Percentiles rank a stretch among this genome's conserved stretches.
Evolutionary conservation across 2,329 filamentous ascomycete genomes (phyloP).

Genomic region (Aspergillus carbonarius): DNA sequence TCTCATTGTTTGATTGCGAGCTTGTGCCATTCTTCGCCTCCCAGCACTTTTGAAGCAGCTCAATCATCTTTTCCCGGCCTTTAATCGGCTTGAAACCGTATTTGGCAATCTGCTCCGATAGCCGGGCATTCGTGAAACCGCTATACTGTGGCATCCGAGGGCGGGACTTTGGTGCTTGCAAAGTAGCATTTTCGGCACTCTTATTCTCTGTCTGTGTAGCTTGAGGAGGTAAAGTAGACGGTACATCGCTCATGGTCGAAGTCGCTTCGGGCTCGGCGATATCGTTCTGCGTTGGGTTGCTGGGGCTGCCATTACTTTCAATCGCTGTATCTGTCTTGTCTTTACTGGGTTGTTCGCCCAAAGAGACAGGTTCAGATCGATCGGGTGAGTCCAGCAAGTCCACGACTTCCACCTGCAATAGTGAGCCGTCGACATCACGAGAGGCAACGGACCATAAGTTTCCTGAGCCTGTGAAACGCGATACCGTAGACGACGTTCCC

Average conservation of each 20-base stretch:
- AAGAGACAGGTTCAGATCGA: background rate
- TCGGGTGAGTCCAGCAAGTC: constrained; percentile 54
- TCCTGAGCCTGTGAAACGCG: constrained; percentile 30
- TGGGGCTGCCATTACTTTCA: background rate
- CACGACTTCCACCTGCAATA: constrained; percentile 63
- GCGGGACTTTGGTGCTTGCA: background rate
- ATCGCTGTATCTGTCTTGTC: background rate
- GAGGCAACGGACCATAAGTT: constrained; percentile 71
- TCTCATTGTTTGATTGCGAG: constrained; percentile 25
- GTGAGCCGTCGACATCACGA: constrained; percentile 62
- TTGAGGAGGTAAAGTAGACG: background rate
- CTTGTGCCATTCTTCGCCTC: constrained; percentile 51
- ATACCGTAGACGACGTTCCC: constrained; percentile 15
- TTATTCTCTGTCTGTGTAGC: background rate
- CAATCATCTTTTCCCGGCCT: constrained; percentile 67
- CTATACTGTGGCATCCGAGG: constrained; percentile 57
- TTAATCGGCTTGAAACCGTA: constrained; percentile 75
- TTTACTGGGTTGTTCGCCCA: background rate
- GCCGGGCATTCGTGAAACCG: constrained; percentile 60
- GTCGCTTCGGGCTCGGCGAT: background rate
- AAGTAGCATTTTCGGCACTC: background rate
- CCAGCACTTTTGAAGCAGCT: constrained; percentile 70
- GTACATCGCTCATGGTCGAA: background rate
- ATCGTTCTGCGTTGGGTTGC: background rate
- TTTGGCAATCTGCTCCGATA: constrained; percentile 60